A percentile compares a stretch with the other conserved stretches of the same genome.
Evolutionary conservation across 495 filamentous ascomycete species (phyloP).

Genomic region (Xeromyces bisporus): DNA sequence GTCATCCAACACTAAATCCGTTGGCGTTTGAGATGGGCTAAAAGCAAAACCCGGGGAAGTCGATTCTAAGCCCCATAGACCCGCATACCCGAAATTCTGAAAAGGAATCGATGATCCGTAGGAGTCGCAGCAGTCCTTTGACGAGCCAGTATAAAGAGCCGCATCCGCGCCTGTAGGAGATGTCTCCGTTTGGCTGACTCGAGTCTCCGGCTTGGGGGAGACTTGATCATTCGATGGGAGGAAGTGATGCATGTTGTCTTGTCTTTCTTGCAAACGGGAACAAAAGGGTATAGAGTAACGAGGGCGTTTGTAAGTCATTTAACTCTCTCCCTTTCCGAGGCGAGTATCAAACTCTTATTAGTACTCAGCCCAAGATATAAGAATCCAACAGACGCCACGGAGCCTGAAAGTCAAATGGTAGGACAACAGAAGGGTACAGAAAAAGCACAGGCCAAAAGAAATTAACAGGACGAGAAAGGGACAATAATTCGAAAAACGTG

Average conservation of each 20-base stretch:
- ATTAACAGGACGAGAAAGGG: too few species aligned
- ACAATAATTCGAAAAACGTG: too few species aligned
- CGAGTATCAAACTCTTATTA: too few species aligned
- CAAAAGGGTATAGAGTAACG: too few species aligned
- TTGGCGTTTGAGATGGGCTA: not conserved
- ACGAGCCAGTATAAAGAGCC: constrained; percentile 6
- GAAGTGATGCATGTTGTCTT: constrained; percentile 12
- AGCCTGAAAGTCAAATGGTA: too few species aligned
- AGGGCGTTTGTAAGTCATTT: too few species aligned
- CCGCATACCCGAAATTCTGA: constrained; percentile 3
- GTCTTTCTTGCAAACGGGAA: too few species aligned
- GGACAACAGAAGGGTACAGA: too few species aligned
- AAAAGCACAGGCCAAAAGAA: constrained; percentile 1
- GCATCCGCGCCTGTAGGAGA: constrained; percentile 5
- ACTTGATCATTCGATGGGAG: constrained; percentile 9
- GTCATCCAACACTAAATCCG: not conserved
- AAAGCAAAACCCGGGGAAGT: not conserved
- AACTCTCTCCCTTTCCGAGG: too few species aligned
- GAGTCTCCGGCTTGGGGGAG: constrained; percentile 13
- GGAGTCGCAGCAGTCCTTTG: constrained; percentile 7
- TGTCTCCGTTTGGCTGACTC: constrained; percentile 10
- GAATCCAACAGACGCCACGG: too few species aligned
- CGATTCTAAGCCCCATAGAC: not conserved
- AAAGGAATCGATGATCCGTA: constrained; percentile 12
- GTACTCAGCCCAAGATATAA: too few species aligned